A percentile compares a stretch with the other conserved stretches of the same genome.
phyloP scores from a whole-genome alignment of 2,329 filamentous ascomycete species.

The Diaporthe citrichinensis region DNA sequence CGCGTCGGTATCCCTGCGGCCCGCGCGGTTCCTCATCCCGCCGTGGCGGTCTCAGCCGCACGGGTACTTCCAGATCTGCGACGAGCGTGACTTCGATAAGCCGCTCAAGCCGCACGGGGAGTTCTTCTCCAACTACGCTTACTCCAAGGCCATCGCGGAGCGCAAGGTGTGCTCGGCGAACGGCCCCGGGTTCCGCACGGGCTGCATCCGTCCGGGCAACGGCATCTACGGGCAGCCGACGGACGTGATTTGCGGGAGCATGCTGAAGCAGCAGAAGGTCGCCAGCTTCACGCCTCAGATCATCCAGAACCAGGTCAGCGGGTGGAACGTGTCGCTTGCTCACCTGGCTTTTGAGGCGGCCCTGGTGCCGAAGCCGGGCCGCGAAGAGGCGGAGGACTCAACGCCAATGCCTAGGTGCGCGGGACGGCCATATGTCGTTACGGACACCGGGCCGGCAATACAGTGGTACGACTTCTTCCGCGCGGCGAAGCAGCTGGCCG shows the following conservation, averaged over 20 bases:
- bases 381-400: slow-evolving; percentile 46
- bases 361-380: slow-evolving; percentile 49
- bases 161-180: slow-evolving; percentile 62
- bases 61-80: slow-evolving; percentile 60
- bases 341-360: slow-evolving; percentile 68
- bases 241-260: slow-evolving; percentile 57
- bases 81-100: slow-evolving; percentile 59
- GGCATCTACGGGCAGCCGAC: slow-evolving; percentile 65
- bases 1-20: slow-evolving; percentile 59
- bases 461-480: slow-evolving; percentile 57
- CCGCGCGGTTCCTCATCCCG: slow-evolving; percentile 58
- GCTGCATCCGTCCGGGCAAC: slow-evolving; percentile 67
- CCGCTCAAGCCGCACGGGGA: slow-evolving; percentile 55
- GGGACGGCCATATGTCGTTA: slow-evolving; percentile 65
- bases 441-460: slow-evolving; percentile 62
- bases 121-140: slow-evolving; percentile 67
- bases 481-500: slow-evolving; percentile 49
- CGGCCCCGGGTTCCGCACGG: slow-evolving; percentile 62
- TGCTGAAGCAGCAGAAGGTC: slow-evolving; percentile 54
- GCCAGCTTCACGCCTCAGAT: slow-evolving; percentile 60
- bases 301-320: slow-evolving; percentile 65
- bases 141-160: slow-evolving; percentile 66
- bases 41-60: slow-evolving; percentile 59
- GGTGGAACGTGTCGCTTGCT: slow-evolving; percentile 66
- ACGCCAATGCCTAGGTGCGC: slow-evolving; percentile 51